Evolutionary conservation across 2,329 filamentous ascomycete species (phyloP), one percentile per base, ranked within the genome.

Genomic region (Rhexocercosporidium sp.): DNA sequence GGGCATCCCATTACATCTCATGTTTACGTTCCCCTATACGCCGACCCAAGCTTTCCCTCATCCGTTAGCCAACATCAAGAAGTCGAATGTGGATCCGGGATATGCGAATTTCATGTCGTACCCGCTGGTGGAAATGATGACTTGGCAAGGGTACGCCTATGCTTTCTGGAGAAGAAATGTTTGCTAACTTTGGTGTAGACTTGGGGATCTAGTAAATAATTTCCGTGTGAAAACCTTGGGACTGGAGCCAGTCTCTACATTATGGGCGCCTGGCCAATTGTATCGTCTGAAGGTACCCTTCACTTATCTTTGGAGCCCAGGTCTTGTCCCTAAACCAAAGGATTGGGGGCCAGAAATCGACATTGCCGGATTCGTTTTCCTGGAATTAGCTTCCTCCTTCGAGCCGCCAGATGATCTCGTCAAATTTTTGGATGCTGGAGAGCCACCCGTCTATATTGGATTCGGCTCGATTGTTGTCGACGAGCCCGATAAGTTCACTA

Each of bases 11-110:
- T 78, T 95, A 2, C 91, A 94, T 75, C 81, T 97, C 69, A 96
- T 97, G 90, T 97, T 97, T 77, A 97, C 94, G 67, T 91, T 94
- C 66, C 92, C 92, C 0, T 94, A 92, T 74, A 92, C 88, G 0
- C 91, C 92, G 0, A 94, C 92, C 0, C 85, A 89, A 64, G 84
- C 87, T 0, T 95, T 95, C 70, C 75, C 75, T 0, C 92, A 95
- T 75, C 92, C 92, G 0, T 77, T 95, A 59, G 91, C 92, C 11
- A 93, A 88, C 74, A 90, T 95, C 77, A 92, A 90, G 74, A 85
- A 85, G 68, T 88, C 85, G 18, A 92, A 93, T 70, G 86, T 93
- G 9, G 90, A 94, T 72, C 83, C 86, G 1, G 88, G 87, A 22
- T 92, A 92, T 75, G 88, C 90, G 14, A 96, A 95, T 77, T 93